Base-by-base conservation (phyloP, 192 early-diverging fungal species). In the Kappamyces sp. region DNA sequence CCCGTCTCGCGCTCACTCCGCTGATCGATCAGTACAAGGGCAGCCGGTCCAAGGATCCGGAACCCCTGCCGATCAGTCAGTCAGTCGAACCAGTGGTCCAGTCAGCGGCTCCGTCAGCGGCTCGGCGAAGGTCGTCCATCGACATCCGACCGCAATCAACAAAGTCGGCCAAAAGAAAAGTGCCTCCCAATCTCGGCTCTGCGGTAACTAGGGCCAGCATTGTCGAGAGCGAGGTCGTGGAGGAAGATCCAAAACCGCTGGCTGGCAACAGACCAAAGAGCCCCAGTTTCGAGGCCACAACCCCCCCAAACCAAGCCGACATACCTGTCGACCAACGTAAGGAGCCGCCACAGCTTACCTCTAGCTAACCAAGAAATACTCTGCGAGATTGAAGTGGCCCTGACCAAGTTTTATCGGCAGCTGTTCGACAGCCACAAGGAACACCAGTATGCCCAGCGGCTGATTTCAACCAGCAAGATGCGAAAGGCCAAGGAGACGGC, bases 1-100 rank as follows among this genome's bases (percentile, higher is more conserved):
- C 23, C 23, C 23, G 23, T 23, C 23, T 23, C 23, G 23, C 23
- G 23, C 23, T 23, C 23, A 23, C 23, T 23, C 23, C 23, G 23
- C 23, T 23, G 23, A 23, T 23, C 40, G 7, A 3, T 9, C 46
- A 43, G 15, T 5, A 37, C 3, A 36, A n/a, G 7, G 0, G 43
- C 13, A 13, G 8, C 43, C 13, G 8, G 43, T 9, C 8, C 9
- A 9, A 10, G 43, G 43, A 10, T 13, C 8, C 43, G 13, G 13
- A 44, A 44, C 7, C 10, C 41, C 41, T 57, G 5, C 2, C 40
- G 33, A 40, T 33, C 38, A 57, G 46, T 3, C 41, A 23, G 9
- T 38, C 55, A 6, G 39, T 44, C 23, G 55, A 57, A 41, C 39
- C 41, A 57, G 55, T 44, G 38, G 3, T 13, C 5, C 38, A 37